phyloP scores from a whole-genome alignment of 441 rosid genomes.

The Geranium incanum region DNA sequence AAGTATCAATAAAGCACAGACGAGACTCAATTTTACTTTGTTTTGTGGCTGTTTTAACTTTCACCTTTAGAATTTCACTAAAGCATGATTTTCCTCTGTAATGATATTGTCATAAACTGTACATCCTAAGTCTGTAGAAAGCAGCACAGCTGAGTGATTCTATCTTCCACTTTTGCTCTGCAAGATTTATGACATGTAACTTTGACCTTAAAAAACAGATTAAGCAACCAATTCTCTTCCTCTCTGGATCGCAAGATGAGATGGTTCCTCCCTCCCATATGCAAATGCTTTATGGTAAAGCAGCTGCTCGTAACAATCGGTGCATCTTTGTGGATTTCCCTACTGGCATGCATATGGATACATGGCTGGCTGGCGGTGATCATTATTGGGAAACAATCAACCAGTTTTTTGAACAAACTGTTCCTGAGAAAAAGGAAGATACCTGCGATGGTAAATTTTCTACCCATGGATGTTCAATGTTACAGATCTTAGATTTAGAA shows the following conservation, averaged over 20 bases:
- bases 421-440: conserved; percentile 37
- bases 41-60: too few relatives aligned
- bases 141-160: neutral
- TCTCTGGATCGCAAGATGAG: conserved; percentile 96
- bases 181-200: neutral
- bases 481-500: neutral
- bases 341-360: conserved; percentile 95
- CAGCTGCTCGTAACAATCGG: conserved; percentile 60
- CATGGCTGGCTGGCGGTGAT: conserved; percentile 93
- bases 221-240: conserved; percentile 80
- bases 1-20: neutral
- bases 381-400: conserved; percentile 65
- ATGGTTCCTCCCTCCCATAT: conserved; percentile 91
- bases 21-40: too few relatives aligned
- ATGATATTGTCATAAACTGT: neutral
- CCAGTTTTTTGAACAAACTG: conserved; percentile 51
- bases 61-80: too few relatives aligned
- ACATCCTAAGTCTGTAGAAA: neutral
- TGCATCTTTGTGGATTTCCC: conserved; percentile 76
- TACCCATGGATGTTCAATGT: conserved; percentile 18
- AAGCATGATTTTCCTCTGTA: too few relatives aligned
- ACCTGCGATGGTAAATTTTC: conserved; percentile 29
- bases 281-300: conserved; percentile 81
- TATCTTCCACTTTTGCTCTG: neutral
- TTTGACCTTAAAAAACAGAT: conserved; percentile 41